Percentiles rank a stretch among this genome's conserved stretches.
Evolutionary conservation across 768 basidiomycete species (phyloP).

Genomic region (Termitomyces sp.): DNA sequence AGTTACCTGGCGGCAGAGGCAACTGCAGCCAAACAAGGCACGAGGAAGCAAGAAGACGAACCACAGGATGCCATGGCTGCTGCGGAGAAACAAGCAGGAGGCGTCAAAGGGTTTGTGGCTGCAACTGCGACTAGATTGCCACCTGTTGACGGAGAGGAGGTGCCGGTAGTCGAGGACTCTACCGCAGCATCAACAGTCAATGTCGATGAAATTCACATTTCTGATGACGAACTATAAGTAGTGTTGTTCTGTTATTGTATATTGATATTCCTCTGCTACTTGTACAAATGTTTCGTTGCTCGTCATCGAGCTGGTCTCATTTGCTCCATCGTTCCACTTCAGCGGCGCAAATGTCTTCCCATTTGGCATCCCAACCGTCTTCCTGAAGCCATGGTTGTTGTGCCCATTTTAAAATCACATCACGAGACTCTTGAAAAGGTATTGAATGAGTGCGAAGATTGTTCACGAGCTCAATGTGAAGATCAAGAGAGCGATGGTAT

Average conservation of each 20-base stretch:
- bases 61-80: slow-evolving; percentile 82
- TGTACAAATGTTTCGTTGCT: slow-evolving; percentile 10
- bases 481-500: slow-evolving; percentile 61
- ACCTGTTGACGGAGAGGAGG: slow-evolving; percentile 30
- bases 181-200: slow-evolving; percentile 38
- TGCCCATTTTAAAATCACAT: slow-evolving; percentile 59
- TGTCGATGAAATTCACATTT: slow-evolving; percentile 84
- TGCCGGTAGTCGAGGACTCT: slow-evolving; percentile 22
- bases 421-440: slow-evolving; percentile 65
- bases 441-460: slow-evolving; percentile 57
- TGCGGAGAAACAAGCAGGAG: slow-evolving; percentile 61
- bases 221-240: slow-evolving; percentile 85
- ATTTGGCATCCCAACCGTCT: slow-evolving; percentile 60
- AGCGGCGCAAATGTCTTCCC: slow-evolving; percentile 75
- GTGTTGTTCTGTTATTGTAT: slow-evolving; percentile 14
- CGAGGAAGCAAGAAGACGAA: slow-evolving; percentile 40
- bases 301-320: neutral
- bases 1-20: slow-evolving; percentile 92
- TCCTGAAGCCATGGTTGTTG: slow-evolving; percentile 65
- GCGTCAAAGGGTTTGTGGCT: slow-evolving; percentile 67
- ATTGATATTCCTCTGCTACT: slow-evolving; percentile 2
- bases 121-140: slow-evolving; percentile 51
- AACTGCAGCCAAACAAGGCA: slow-evolving; percentile 59
- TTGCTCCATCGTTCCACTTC: slow-evolving; percentile 68
- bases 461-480: slow-evolving; percentile 51